Percentiles rank a stretch among this genome's conserved stretches.
These are phyloP conservation scores for Dactylella cylindrospora DNA, from an alignment of 2,329 filamentous ascomycete species.

Conservation along the genomic window DNA sequence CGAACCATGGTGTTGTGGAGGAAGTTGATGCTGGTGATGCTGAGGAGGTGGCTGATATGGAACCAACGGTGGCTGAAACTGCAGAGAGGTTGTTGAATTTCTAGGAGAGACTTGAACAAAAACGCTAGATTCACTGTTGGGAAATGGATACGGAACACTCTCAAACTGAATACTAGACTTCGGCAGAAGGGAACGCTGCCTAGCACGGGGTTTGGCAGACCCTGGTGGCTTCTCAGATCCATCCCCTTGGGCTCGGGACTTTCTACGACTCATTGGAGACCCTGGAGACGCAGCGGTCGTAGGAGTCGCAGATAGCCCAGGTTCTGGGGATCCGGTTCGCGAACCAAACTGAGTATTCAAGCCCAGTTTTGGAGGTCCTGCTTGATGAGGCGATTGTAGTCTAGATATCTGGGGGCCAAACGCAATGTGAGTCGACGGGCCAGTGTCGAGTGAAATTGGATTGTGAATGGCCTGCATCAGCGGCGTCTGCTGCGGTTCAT, in stretches of 20 bases:
- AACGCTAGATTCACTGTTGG: conserved; percentile 39
- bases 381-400: conserved; percentile 33
- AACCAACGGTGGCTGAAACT: conserved; percentile 37
- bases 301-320: conserved; percentile 30
- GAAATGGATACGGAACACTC: conserved; percentile 34
- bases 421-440: conserved; percentile 8
- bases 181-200: conserved; percentile 35
- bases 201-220: conserved; percentile 30
- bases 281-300: conserved; percentile 36
- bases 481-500: conserved; percentile 37
- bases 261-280: conserved; percentile 36
- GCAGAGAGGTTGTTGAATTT: conserved; percentile 27
- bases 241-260: conserved; percentile 31
- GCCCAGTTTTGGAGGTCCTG: conserved; percentile 33
- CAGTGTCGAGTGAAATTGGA: conserved; percentile 39
- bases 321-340: conserved; percentile 27
- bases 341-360: conserved; percentile 32
- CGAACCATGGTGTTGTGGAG: conserved; percentile 21
- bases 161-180: conserved; percentile 42
- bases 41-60: conserved; percentile 28
- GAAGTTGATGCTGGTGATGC: conserved; percentile 26
- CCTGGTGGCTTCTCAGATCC: conserved; percentile 23
- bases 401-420: conserved; percentile 25
- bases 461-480: conserved; percentile 43
- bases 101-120: conserved; percentile 40